Percentiles rank a stretch among this genome's conserved stretches.
These are phyloP conservation scores for Nakazawaea populi DNA, from an alignment of 805 yeast genomes.

Conservation along the genomic window DNA sequence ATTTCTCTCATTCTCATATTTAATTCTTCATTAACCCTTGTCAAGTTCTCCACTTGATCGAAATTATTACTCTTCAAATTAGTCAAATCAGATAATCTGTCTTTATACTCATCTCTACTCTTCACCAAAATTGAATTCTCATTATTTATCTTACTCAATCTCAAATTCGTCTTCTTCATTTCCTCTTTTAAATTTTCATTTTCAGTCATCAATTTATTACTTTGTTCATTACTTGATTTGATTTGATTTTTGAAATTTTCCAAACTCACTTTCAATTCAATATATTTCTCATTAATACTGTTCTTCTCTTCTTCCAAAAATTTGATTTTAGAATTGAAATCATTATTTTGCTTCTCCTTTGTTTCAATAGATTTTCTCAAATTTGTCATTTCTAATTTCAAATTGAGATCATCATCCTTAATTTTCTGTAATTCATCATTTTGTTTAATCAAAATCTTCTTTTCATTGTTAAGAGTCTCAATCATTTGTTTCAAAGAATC, in stretches of 20 bases:
- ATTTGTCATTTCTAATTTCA: constrained; percentile 44
- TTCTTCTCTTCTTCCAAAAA: constrained; percentile 33
- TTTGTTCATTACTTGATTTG: constrained; percentile 29
- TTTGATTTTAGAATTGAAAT: constrained; percentile 29
- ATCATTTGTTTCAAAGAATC: constrained; percentile 31
- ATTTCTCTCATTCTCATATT: constrained; percentile 63
- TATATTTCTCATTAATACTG: constrained; percentile 29
- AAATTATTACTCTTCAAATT: constrained; percentile 19
- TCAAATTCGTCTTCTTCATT: constrained; percentile 27
- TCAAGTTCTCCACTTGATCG: constrained; percentile 42
- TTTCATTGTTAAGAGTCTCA: constrained; percentile 22
- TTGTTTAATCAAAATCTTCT: constrained; percentile 24
- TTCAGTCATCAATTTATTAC: constrained; percentile 32
- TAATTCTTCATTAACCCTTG: constrained; percentile 70
- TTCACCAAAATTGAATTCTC: constrained; percentile 35
- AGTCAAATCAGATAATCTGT: constrained; percentile 30
- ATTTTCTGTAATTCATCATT: constrained; percentile 33
- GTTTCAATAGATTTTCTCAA: constrained; percentile 36
- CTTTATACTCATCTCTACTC: constrained; percentile 33
- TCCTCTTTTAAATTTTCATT: constrained; percentile 32
- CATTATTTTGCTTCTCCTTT: constrained; percentile 36
- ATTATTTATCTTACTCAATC: constrained; percentile 33
- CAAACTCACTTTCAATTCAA: constrained; percentile 34
- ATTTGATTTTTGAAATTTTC: constrained; percentile 33
- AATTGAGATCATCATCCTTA: constrained; percentile 33